phyloP scores from a whole-genome alignment of 2,329 filamentous ascomycete species.

The Cyanodermella asteris region DNA sequence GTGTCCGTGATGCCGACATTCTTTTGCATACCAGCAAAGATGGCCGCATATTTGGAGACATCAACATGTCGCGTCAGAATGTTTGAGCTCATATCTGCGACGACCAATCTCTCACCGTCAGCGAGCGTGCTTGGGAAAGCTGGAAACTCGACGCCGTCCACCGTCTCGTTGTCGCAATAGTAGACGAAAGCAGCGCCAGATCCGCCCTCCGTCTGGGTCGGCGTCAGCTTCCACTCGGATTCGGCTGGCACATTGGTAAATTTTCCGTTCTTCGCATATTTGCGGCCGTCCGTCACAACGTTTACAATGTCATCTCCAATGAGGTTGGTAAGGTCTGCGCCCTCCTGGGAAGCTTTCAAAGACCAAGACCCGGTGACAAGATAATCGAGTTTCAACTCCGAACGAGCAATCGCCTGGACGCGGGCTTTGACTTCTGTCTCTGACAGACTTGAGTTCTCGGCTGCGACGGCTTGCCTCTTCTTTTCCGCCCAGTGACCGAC shows the following conservation, averaged over 20 bases:
- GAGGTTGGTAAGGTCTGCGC: conserved; percentile 50
- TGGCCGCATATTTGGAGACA: conserved; percentile 54
- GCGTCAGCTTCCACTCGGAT: conserved; percentile 49
- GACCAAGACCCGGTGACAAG: conserved; percentile 82
- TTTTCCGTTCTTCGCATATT: conserved; percentile 51
- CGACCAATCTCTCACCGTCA: conserved; percentile 50
- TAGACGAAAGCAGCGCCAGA: conserved; percentile 48
- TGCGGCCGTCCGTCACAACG: conserved; percentile 46
- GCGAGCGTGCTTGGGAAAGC: conserved; percentile 44
- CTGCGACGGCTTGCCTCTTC: conserved; percentile 37
- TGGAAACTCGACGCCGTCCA: conserved; percentile 83
- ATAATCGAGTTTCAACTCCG: conserved; percentile 67
- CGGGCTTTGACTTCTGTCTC: conserved; percentile 29
- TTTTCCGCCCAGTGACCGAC: conserved; percentile 63
- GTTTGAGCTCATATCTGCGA: conserved; percentile 88
- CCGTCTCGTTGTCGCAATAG: conserved; percentile 84
- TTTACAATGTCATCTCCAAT: conserved; percentile 46
- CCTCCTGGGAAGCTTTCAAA: conserved; percentile 71
- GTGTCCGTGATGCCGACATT: conserved; percentile 59
- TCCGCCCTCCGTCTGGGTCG: conserved; percentile 34
- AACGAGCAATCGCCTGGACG: conserved; percentile 37
- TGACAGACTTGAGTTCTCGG: conserved; percentile 29
- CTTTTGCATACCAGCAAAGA: conserved; percentile 42
- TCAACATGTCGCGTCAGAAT: conserved; percentile 66
- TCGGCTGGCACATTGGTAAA: conserved; percentile 68